A percentile compares a stretch with the other conserved stretches of the same genome.
These are phyloP conservation scores for Diaporthe destruens DNA, from an alignment of 2,329 filamentous ascomycete species.

Conservation along the genomic window DNA sequence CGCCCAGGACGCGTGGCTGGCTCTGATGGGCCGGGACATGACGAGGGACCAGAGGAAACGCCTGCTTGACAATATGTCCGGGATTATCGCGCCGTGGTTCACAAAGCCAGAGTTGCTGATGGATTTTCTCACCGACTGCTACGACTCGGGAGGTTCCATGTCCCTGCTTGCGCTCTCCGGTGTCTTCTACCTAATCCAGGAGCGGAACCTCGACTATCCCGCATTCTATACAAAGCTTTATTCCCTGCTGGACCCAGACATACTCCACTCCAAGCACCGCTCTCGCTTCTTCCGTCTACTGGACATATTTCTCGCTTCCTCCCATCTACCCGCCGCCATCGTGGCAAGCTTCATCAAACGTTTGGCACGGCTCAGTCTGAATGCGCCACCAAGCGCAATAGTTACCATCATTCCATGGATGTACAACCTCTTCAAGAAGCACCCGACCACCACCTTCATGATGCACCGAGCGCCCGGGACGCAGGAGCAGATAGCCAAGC, in stretches of 20 bases:
- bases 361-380: conserved; percentile 85
- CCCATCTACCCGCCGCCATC: conserved; percentile 89
- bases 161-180: conserved; percentile 91
- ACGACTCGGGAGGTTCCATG: conserved; percentile 86
- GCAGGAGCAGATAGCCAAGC: conserved; percentile 65
- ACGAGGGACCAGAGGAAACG: conserved; percentile 82
- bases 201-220: conserved; percentile 95
- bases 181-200: conserved; percentile 93
- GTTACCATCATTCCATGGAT: conserved; percentile 92
- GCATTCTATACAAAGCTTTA: conserved; percentile 95
- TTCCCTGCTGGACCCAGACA: conserved; percentile 85
- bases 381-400: conserved; percentile 89
- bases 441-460: conserved; percentile 96
- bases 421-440: conserved; percentile 92
- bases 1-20: conserved; percentile 89
- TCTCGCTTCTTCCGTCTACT: conserved; percentile 93
- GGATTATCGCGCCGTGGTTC: conserved; percentile 90
- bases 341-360: conserved; percentile 97
- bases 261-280: conserved; percentile 94
- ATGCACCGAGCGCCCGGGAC: conserved; percentile 81
- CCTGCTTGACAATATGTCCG: conserved; percentile 80
- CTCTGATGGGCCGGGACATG: conserved; percentile 76
- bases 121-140: conserved; percentile 97
- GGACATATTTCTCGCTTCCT: conserved; percentile 90
- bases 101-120: conserved; percentile 88